Evolutionary conservation across 2,329 filamentous ascomycete genomes (phyloP).

Genomic region (Clonostachys rhizophaga): DNA sequence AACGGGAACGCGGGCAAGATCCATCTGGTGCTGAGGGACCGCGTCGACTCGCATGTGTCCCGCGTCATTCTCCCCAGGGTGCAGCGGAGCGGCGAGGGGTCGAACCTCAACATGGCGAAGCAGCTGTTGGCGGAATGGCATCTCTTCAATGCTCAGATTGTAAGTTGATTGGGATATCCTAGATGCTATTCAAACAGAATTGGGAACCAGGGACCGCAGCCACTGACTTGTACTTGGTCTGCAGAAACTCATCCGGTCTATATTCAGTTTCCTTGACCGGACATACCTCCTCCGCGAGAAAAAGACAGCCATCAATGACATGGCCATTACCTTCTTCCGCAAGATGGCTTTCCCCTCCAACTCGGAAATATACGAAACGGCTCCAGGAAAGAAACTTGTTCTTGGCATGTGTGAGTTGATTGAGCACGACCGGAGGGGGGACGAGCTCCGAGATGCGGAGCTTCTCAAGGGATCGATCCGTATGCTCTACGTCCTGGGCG

Average conservation of each 20-base stretch:
- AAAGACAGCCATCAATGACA: conserved; percentile 70
- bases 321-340: conserved; percentile 74
- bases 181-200: not conserved
- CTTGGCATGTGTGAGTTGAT: conserved; percentile 69
- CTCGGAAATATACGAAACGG: conserved; percentile 3
- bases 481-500: conserved; percentile 79
- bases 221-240: conserved; percentile 1
- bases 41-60: conserved; percentile 65
- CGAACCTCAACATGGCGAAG: conserved; percentile 60
- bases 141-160: conserved; percentile 73
- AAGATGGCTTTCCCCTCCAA: conserved; percentile 40
- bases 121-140: conserved; percentile 59
- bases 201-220: not conserved
- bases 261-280: conserved; percentile 92
- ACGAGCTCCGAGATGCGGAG: conserved; percentile 50
- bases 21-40: conserved; percentile 59
- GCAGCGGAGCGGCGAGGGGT: conserved; percentile 40
- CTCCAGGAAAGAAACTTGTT: conserved; percentile 25
- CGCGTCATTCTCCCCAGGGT: conserved; percentile 51
- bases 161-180: conserved; percentile 30
- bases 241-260: conserved; percentile 72
- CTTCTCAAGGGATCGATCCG: conserved; percentile 72
- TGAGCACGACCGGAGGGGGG: conserved; percentile 60
- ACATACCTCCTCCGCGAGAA: conserved; percentile 77
- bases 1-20: conserved; percentile 67